phyloP scores from a whole-genome alignment of 108 stramenopile genomes.

The Nitzschia sp. region DNA sequence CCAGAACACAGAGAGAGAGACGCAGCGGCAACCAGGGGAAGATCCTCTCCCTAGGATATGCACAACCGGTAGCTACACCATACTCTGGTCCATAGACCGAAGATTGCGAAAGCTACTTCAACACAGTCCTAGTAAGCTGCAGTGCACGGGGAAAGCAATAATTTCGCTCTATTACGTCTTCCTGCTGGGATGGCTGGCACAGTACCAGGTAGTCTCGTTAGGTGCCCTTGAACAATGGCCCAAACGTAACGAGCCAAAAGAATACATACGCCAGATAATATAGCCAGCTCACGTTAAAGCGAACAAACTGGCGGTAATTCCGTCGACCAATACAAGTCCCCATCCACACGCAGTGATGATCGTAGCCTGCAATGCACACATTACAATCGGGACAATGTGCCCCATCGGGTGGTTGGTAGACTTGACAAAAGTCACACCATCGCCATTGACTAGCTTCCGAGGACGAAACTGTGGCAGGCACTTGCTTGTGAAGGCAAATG shows the following conservation, averaged over 20 bases:
- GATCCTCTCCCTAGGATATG: too few relatives aligned
- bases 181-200: too few relatives aligned
- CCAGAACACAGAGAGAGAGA: too few relatives aligned
- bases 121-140: too few relatives aligned
- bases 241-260: conserved; percentile 68
- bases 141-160: too few relatives aligned
- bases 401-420: conserved; percentile 78
- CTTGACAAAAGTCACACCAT: conserved; percentile 79
- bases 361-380: conserved; percentile 87
- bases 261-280: conserved; percentile 67
- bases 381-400: conserved; percentile 90
- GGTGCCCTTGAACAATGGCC: conserved; percentile 29
- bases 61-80: too few relatives aligned
- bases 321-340: conserved; percentile 85
- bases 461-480: conserved; percentile 16
- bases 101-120: too few relatives aligned
- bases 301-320: conserved; percentile 76
- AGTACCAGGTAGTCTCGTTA: too few relatives aligned
- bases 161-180: too few relatives aligned
- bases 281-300: conserved; percentile 83
- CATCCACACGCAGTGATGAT: conserved; percentile 95
- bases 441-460: conserved; percentile 48
- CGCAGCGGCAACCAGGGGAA: too few relatives aligned
- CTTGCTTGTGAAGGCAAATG: conserved; percentile 41
- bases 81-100: too few relatives aligned